Percentiles rank a stretch among this genome's conserved stretches.
These are phyloP conservation scores for Quambalaria eucalypti DNA, from an alignment of 1,284 basidiomycete species.

Conservation along the genomic window DNA sequence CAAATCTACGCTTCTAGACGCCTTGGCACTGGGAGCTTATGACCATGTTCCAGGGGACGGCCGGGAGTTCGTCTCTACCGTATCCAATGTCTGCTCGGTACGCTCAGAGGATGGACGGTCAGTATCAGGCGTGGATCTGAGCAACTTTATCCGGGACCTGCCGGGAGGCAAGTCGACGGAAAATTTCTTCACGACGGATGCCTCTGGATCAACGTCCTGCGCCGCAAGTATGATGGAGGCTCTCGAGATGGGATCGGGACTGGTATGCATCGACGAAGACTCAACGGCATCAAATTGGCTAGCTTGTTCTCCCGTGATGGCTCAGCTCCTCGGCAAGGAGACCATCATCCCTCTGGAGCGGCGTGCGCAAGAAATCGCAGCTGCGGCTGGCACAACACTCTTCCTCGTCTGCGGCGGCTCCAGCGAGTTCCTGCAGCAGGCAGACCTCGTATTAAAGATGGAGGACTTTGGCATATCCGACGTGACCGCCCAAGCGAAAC, in stretches of 20 bases:
- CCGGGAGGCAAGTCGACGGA: slow-evolving; percentile 7
- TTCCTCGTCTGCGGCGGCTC: slow-evolving; percentile 14
- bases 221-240: slow-evolving; percentile 12
- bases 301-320: slow-evolving; percentile 9
- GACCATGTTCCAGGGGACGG: slow-evolving; percentile 12
- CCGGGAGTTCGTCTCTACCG: slow-evolving; percentile 11
- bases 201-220: slow-evolving; percentile 16
- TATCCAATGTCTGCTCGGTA: slow-evolving; percentile 1
- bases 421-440: slow-evolving; percentile 6
- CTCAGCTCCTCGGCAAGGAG: slow-evolving; percentile 9
- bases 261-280: slow-evolving; percentile 14
- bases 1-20: slow-evolving; percentile 14
- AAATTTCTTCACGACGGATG: slow-evolving; percentile 10
- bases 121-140: slow-evolving; percentile 9
- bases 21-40: slow-evolving; percentile 9
- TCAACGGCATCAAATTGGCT: slow-evolving; percentile 14
- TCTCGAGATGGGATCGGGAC: slow-evolving; percentile 9
- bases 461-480: slow-evolving; percentile 1
- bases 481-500: neutral
- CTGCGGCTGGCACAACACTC: slow-evolving; percentile 1
- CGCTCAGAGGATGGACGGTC: slow-evolving; percentile 14
- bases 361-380: slow-evolving; percentile 4
- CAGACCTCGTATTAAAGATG: slow-evolving; percentile 13
- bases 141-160: slow-evolving; percentile 11
- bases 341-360: slow-evolving; percentile 13